These are phyloP conservation scores for Theobroma cacao DNA, from an alignment of 345 rosid genomes.

Conservation along the genomic window DNA sequence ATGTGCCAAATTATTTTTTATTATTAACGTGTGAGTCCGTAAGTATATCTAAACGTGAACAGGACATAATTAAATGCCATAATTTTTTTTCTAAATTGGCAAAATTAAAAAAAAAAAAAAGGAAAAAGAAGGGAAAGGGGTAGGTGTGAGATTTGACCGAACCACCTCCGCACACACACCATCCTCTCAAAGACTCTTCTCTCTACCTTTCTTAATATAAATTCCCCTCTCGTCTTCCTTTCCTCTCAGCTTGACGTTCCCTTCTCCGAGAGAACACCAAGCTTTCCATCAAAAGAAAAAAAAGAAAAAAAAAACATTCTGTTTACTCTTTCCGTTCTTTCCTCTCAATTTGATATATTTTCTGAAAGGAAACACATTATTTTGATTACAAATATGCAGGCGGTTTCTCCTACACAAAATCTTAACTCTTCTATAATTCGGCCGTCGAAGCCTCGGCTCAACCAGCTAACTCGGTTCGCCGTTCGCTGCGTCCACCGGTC, in stretches of 20 bases:
- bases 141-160: conserved; percentile 20
- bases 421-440: not conserved
- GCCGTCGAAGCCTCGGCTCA: not conserved
- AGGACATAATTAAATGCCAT: not conserved
- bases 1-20: not conserved
- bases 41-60: not conserved
- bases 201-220: not conserved
- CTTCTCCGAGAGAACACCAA: conserved; percentile 15
- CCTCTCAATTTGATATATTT: not conserved
- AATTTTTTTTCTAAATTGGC: not conserved
- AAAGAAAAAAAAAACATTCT: not conserved
- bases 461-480: not conserved
- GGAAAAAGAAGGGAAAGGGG: not conserved
- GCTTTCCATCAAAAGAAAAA: not conserved
- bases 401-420: conserved; percentile 7
- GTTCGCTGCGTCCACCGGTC: not conserved
- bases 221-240: not conserved
- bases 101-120: not conserved
- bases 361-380: not conserved
- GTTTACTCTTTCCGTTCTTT: not conserved
- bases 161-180: conserved; percentile 3
- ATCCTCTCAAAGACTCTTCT: conserved; percentile 2
- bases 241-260: conserved; percentile 24
- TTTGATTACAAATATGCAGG: not conserved
- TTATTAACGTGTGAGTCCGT: not conserved